These are phyloP conservation scores for Symbiotaphrina buchneri DNA, from an alignment of 495 filamentous ascomycete genomes.

Conservation along the genomic window DNA sequence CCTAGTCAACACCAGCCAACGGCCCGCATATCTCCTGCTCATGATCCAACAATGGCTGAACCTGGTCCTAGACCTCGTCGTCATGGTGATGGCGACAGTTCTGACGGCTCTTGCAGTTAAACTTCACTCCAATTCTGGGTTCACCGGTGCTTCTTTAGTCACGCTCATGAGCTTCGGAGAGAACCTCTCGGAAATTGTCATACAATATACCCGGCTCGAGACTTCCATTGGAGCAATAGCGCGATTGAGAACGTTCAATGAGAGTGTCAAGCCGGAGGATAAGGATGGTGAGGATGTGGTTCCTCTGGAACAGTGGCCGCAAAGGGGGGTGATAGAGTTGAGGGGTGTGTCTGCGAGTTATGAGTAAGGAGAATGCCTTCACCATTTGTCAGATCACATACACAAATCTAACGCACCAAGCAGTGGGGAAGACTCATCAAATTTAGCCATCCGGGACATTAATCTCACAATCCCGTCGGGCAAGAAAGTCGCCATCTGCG, in stretches of 20 bases:
- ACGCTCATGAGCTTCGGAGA: constrained; percentile 11
- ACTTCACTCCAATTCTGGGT: constrained; percentile 5
- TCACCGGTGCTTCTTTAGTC: constrained; percentile 12
- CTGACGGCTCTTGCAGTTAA: constrained; percentile 10
- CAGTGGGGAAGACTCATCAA: too few relatives aligned
- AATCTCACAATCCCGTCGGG: constrained; percentile 9
- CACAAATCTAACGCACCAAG: too few relatives aligned
- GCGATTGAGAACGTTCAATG: constrained; percentile 3
- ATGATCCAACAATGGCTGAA: constrained; percentile 19
- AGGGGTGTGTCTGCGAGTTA: too few relatives aligned
- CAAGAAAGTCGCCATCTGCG: constrained; percentile 17
- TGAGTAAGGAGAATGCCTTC: too few relatives aligned
- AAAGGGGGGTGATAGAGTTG: too few relatives aligned
- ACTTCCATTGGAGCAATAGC: constrained; percentile 1
- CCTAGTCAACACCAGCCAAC: too few relatives aligned
- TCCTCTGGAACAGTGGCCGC: too few relatives aligned
- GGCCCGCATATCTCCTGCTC: constrained; percentile 19
- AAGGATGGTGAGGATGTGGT: too few relatives aligned
- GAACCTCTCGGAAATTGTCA: constrained; percentile 8
- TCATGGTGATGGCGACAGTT: constrained; percentile 10
- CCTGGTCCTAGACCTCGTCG: constrained; percentile 11
- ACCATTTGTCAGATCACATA: too few relatives aligned
- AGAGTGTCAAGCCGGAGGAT: neutral
- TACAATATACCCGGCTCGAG: constrained; percentile 4
- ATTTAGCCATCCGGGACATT: too few relatives aligned